Evolutionary conservation across 768 basidiomycete species (phyloP).

Genomic region (Plicaturopsis crispa): DNA sequence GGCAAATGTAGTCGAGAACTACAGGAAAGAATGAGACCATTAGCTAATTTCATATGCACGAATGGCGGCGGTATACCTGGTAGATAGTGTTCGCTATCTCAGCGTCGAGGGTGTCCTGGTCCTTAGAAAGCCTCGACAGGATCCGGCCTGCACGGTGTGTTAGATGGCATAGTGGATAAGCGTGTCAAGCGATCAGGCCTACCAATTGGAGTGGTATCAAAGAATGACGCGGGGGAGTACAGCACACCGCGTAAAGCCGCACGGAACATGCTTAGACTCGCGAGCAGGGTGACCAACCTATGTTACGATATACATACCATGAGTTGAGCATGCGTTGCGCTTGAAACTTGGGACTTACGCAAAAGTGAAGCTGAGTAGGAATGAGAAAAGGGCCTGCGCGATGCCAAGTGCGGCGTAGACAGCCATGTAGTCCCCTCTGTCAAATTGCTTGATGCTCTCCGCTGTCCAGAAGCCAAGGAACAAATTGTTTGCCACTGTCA

Average conservation of each 20-base stretch:
- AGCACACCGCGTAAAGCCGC: constrained; percentile 49
- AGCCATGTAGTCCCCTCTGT: not conserved
- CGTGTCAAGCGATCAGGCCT: constrained; percentile 3
- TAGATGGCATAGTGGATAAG: not conserved
- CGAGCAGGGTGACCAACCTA: too few relatives aligned
- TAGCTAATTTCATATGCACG: too few relatives aligned
- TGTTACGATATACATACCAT: not conserved
- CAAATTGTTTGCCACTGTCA: not conserved
- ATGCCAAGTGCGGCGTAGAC: not conserved
- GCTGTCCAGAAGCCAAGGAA: too few relatives aligned
- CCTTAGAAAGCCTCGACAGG: constrained; percentile 50
- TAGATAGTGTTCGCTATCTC: constrained; percentile 37
- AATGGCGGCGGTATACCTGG: constrained; percentile 26
- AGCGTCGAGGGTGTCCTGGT: constrained; percentile 51
- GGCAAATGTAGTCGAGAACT: constrained; percentile 8
- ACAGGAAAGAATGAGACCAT: not conserved
- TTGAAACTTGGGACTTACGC: constrained; percentile 15
- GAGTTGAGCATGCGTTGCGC: constrained; percentile 5
- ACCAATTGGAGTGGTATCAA: constrained; percentile 70
- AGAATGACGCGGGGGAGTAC: constrained; percentile 56
- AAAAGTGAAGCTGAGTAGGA: constrained; percentile 7
- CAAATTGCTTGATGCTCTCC: not conserved
- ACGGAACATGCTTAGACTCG: constrained; percentile 50
- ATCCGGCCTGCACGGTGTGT: constrained; percentile 37
- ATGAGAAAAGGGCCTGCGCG: constrained; percentile 2